phyloP scores from a whole-genome alignment of 2,329 filamentous ascomycete species.

The Orbilia ellipsospora region DNA sequence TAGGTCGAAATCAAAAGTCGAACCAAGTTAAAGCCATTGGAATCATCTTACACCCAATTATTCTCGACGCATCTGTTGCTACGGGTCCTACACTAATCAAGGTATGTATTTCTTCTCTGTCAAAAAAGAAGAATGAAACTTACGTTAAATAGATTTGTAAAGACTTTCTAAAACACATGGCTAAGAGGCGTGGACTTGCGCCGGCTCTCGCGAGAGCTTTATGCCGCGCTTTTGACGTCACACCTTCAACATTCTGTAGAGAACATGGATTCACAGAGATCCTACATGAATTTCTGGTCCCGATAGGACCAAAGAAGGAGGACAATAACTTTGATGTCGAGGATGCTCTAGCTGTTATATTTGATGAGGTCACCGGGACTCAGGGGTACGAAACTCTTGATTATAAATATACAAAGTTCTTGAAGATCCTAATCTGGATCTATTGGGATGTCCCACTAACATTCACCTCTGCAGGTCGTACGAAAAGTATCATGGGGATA shows the following conservation, averaged over 20 bases:
- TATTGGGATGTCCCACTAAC: too few relatives aligned
- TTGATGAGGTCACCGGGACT: slow-evolving; percentile 54
- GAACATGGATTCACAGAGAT: slow-evolving; percentile 56
- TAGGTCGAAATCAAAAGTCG: slow-evolving; percentile 41
- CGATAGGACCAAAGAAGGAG: slow-evolving; percentile 50
- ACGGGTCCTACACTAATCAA: slow-evolving; percentile 50
- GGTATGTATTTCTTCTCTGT: slow-evolving; percentile 3
- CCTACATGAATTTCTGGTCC: slow-evolving; percentile 56
- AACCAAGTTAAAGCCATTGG: slow-evolving; percentile 50
- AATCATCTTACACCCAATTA: slow-evolving; percentile 44
- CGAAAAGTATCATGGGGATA: slow-evolving; percentile 57
- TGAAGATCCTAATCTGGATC: too few relatives aligned
- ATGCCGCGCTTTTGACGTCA: slow-evolving; percentile 55
- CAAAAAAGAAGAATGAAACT: not conserved
- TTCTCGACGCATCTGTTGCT: slow-evolving; percentile 49
- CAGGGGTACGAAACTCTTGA: slow-evolving; percentile 15
- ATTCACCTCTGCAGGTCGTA: slow-evolving; percentile 34
- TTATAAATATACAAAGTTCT: not conserved
- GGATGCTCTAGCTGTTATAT: slow-evolving; percentile 54
- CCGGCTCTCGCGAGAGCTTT: slow-evolving; percentile 57
- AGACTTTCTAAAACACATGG: slow-evolving; percentile 56
- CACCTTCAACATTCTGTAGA: slow-evolving; percentile 55
- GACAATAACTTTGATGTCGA: slow-evolving; percentile 58
- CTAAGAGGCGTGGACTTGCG: slow-evolving; percentile 57
- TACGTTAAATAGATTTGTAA: slow-evolving; percentile 50